Conservation (phyloP, 768 basidiomycete genomes). For the Rhodosporidiobolus sp. region DNA sequence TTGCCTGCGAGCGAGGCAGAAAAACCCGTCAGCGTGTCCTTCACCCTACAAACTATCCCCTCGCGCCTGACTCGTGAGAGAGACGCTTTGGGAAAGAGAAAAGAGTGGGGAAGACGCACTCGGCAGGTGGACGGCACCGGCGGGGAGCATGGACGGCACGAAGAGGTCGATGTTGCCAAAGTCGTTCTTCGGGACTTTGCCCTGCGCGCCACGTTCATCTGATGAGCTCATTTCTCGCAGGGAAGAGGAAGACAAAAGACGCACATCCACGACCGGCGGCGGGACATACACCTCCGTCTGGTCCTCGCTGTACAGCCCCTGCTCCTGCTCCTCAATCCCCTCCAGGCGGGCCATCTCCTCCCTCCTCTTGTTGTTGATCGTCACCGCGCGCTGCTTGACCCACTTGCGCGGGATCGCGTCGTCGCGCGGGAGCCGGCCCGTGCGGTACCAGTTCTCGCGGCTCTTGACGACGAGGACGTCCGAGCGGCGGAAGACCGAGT, state of each 20-base stretch:
- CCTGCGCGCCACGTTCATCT: constrained; percentile 56
- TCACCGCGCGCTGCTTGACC: constrained; percentile 79
- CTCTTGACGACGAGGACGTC: constrained; percentile 82
- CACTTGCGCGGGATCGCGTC: constrained; percentile 80
- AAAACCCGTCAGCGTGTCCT: too few relatives aligned
- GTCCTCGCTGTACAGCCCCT: constrained; percentile 75
- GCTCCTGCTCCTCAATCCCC: constrained; percentile 62
- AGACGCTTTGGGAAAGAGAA: not conserved
- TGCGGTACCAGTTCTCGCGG: constrained; percentile 90
- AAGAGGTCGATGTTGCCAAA: constrained; percentile 98
- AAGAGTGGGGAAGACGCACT: constrained; percentile 58
- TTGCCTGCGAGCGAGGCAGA: constrained; percentile 58
- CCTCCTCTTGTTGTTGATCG: constrained; percentile 72
- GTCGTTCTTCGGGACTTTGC: constrained; percentile 86
- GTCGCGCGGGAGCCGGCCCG: constrained; percentile 67
- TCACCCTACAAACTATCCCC: too few relatives aligned
- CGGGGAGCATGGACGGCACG: constrained; percentile 88
- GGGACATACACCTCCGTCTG: constrained; percentile 83
- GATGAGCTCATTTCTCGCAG: too few relatives aligned
- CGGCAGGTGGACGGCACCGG: constrained; percentile 81
- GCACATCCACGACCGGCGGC: constrained; percentile 75
- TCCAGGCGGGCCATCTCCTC: constrained; percentile 60
- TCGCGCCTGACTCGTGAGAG: too few relatives aligned
- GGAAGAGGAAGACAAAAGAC: constrained; percentile 44
- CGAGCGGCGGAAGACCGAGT: constrained; percentile 81